These are phyloP conservation scores for Gliomastix tumulicola DNA, from an alignment of 2,329 filamentous ascomycete species.

Conservation along the genomic window DNA sequence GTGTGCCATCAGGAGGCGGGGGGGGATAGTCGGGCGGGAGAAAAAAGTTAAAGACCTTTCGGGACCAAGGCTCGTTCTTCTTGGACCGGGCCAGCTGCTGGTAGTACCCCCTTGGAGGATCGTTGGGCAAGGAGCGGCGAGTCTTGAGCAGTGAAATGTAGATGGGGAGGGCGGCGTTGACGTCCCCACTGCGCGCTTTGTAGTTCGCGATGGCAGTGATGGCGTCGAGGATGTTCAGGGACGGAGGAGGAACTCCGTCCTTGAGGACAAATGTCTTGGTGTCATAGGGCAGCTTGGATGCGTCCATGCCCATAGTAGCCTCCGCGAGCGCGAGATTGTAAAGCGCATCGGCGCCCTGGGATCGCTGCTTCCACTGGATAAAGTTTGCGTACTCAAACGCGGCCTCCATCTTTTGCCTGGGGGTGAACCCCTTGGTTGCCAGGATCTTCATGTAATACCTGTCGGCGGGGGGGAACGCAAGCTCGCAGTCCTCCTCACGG, in stretches of 20 bases:
- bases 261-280: slow-evolving; percentile 56
- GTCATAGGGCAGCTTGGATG: slow-evolving; percentile 41
- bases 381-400: slow-evolving; percentile 79
- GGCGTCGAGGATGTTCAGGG: slow-evolving; percentile 67
- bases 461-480: slow-evolving; percentile 64
- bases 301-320: slow-evolving; percentile 50
- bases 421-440: slow-evolving; percentile 70
- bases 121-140: slow-evolving; percentile 50
- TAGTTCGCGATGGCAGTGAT: slow-evolving; percentile 75
- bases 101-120: slow-evolving; percentile 14
- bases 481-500: slow-evolving; percentile 67
- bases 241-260: slow-evolving; percentile 51
- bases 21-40: slow-evolving; percentile 59
- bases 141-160: slow-evolving; percentile 80
- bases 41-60: slow-evolving; percentile 14
- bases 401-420: slow-evolving; percentile 74
- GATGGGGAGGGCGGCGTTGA: slow-evolving; percentile 69
- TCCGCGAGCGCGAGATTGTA: slow-evolving; percentile 73
- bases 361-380: slow-evolving; percentile 68
- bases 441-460: slow-evolving; percentile 76
- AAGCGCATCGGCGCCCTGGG: slow-evolving; percentile 61
- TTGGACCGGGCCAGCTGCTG: slow-evolving; percentile 3
- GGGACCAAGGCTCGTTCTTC: slow-evolving; percentile 4
- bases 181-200: slow-evolving; percentile 61
- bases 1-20: slow-evolving; percentile 62